Evolutionary conservation across 2,329 filamentous ascomycete species (phyloP).

Genomic region (Aspergillus sclerotialis): DNA sequence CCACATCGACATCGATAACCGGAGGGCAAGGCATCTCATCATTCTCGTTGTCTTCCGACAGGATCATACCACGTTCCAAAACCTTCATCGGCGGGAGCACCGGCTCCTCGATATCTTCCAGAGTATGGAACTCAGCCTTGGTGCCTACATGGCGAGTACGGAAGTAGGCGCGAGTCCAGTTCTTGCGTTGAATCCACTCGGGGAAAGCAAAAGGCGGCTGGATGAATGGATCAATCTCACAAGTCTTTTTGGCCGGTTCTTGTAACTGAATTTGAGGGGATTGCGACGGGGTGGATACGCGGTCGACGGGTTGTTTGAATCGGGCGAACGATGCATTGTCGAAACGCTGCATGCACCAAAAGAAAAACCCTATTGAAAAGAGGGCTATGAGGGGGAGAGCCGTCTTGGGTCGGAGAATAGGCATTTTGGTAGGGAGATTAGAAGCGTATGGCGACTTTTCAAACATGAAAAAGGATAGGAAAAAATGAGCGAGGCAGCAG

Average conservation of each 20-base stretch:
- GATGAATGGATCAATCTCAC: slow-evolving; percentile 27
- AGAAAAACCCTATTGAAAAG: slow-evolving; percentile 33
- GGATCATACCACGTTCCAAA: slow-evolving; percentile 33
- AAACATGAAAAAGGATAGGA: slow-evolving; percentile 21
- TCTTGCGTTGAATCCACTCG: slow-evolving; percentile 38
- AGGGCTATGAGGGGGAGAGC: slow-evolving; percentile 32
- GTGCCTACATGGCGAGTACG: slow-evolving; percentile 30
- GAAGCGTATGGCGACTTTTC: slow-evolving; percentile 16
- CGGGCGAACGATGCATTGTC: slow-evolving; percentile 29
- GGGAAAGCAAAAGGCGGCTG: slow-evolving; percentile 30
- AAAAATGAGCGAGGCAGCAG: slow-evolving; percentile 1
- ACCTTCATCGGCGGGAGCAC: slow-evolving; percentile 32
- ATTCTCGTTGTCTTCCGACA: slow-evolving; percentile 26
- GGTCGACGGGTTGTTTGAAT: slow-evolving; percentile 30
- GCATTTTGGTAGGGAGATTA: slow-evolving; percentile 28
- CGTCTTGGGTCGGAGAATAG: slow-evolving; percentile 32
- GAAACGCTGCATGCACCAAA: slow-evolving; percentile 34
- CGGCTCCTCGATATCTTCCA: slow-evolving; percentile 31
- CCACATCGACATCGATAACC: slow-evolving; percentile 35
- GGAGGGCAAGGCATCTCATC: slow-evolving; percentile 30
- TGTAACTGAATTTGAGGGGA: slow-evolving; percentile 17
- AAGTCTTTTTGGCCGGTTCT: slow-evolving; percentile 16
- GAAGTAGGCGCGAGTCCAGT: slow-evolving; percentile 37
- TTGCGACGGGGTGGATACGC: slow-evolving; percentile 13
- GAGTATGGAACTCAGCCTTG: slow-evolving; percentile 30